These are phyloP conservation scores for Penicillium paxilli DNA, from an alignment of 495 filamentous ascomycete genomes.

Conservation along the genomic window DNA sequence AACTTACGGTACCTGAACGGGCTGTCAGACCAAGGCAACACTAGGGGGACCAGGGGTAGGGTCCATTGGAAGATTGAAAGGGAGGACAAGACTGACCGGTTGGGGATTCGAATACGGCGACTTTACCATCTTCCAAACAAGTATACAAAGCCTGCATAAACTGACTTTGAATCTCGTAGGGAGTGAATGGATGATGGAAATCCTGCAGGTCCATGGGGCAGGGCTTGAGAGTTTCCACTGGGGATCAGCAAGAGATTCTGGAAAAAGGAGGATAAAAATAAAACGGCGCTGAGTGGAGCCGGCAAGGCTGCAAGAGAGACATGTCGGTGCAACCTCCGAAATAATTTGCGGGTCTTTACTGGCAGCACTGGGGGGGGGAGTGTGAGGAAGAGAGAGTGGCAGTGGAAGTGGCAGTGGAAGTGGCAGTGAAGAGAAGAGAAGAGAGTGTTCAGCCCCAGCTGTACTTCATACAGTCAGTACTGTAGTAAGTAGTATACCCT, in stretches of 20 bases:
- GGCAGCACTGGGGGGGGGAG: background rate
- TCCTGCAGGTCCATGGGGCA: conserved; percentile 34
- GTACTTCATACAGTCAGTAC: too few species aligned
- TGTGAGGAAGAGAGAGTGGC: background rate
- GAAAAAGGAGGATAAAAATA: conserved; percentile 23
- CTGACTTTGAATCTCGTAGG: conserved; percentile 85
- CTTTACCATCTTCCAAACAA: conserved; percentile 74
- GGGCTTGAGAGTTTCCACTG: conserved; percentile 1
- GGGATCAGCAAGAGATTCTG: conserved; percentile 8
- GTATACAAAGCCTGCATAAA: conserved; percentile 89
- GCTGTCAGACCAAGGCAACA: conserved; percentile 13
- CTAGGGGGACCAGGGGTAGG: background rate
- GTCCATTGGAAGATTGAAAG: too few species aligned
- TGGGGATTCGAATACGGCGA: conserved; percentile 92
- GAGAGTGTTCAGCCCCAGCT: too few species aligned
- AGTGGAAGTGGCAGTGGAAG: too few species aligned
- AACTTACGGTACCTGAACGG: conserved; percentile 44
- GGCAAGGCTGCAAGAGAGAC: conserved; percentile 7
- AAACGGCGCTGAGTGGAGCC: conserved; percentile 14
- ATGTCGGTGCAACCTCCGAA: background rate
- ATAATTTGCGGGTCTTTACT: conserved; percentile 7
- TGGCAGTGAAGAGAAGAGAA: too few species aligned
- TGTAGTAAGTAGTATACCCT: too few species aligned
- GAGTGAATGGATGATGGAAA: conserved; percentile 91
- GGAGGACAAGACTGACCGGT: conserved; percentile 76